Evolutionary conservation across 208 protist species (phyloP), one percentile per base, ranked within the genome.

Genomic region (Wallacemonas sp.): DNA sequence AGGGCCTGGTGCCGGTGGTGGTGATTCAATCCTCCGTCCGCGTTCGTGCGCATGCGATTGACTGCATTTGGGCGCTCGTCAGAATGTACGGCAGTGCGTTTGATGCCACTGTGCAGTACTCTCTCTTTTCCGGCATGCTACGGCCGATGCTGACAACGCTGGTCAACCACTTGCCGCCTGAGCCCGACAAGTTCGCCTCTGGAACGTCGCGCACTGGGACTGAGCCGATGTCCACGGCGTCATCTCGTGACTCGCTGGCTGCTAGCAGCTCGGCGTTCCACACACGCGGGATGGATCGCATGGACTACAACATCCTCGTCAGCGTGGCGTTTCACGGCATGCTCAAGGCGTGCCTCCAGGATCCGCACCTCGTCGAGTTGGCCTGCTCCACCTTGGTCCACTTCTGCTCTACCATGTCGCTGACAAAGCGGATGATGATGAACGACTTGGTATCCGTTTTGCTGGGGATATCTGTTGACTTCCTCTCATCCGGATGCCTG

Each of bases 291-390:
- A 56, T 76, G 29, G 80, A 87, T 61, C 66, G 68, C 19, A 67
- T 81, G 24, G 88, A 94, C 62, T 95, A 95, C 73, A 81, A 71
- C 57, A 69, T 91, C 9, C 69, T 95, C 21, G 60, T 84, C n/a
- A 84, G 86, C 66, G 68, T 93, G 27, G 61, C 66, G 2, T 68
- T 91, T 26, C 82, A 80, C 43, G 77, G 87, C 19, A 85, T 95
- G 79, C 70, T 95, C 46, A 43, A 76, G 2, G 83, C 89, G 14
- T 92, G 81, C 72, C 65, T 41, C 23, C 38, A 24, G 38, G 19
- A 82, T 49, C 39, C 64, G 1, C 70, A 85, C 61, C 65, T 90
- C 27, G 61, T 90, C 9, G 19, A 63, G 21, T 57, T 92, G 23
- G 78, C 80, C 27, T 92, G 80, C 61, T 70, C 70, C 23, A 79